Percentiles rank a stretch among this genome's conserved stretches.
phyloP scores from a whole-genome alignment of 2,329 filamentous ascomycete genomes.

The Trichoderma cornu-damae region DNA sequence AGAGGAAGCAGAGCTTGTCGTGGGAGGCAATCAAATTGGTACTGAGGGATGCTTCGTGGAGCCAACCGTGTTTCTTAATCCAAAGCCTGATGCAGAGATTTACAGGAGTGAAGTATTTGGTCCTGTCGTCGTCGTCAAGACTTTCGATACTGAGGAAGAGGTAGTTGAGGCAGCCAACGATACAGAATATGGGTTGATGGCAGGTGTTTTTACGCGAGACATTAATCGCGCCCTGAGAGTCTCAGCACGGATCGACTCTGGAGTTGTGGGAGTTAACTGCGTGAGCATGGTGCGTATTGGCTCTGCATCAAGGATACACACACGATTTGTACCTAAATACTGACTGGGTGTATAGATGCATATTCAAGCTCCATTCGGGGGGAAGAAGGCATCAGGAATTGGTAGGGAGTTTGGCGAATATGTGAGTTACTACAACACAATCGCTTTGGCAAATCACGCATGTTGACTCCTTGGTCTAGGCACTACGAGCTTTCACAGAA shows the following conservation, averaged over 20 bases:
- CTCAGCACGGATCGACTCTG: conserved; percentile 51
- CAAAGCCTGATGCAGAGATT: conserved; percentile 36
- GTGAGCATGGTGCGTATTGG: conserved; percentile 19
- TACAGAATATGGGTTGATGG: conserved; percentile 51
- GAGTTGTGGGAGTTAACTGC: conserved; percentile 56
- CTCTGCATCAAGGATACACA: not conserved
- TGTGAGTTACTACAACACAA: not conserved
- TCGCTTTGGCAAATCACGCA: not conserved
- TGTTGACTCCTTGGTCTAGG: not conserved
- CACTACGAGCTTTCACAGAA: not conserved
- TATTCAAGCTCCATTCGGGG: conserved; percentile 5
- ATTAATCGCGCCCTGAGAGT: conserved; percentile 42
- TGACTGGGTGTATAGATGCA: not conserved
- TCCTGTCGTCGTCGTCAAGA: conserved; percentile 55
- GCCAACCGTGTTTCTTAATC: conserved; percentile 29
- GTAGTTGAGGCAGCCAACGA: conserved; percentile 35
- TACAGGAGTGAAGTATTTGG: conserved; percentile 60
- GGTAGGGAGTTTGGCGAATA: not conserved
- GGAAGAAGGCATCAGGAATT: not conserved
- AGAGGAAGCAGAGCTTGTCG: conserved; percentile 33
- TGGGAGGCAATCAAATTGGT: conserved; percentile 7
- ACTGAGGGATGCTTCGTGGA: conserved; percentile 26
- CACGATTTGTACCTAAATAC: not conserved
- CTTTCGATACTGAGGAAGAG: conserved; percentile 33
- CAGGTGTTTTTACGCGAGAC: conserved; percentile 53